Base-by-base conservation (phyloP, 2,329 filamentous ascomycete species). In the Colletotrichum scovillei region DNA sequence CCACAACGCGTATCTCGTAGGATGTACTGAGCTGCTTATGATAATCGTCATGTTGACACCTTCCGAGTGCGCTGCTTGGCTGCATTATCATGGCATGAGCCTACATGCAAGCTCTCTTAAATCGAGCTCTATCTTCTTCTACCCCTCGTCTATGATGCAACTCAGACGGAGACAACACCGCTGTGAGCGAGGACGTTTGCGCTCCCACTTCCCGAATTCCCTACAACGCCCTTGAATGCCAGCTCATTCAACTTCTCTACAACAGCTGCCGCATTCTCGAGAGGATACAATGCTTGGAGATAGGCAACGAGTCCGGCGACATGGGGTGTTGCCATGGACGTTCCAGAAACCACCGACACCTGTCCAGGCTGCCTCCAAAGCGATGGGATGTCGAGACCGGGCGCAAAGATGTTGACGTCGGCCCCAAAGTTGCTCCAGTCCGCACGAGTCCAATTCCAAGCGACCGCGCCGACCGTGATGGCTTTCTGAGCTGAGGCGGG, bases 331-430 rank as follows among this genome's bases (percentile, higher is more conserved):
- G 77, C 75, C 65, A 73, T 69, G 0, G 77, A 78, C 0, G 77
- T 78, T 1, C 77, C 76, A 5, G 67, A 63, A 14, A 22, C 26
- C 9, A 22, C 22, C 9, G 16, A 49, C 7, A 22, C 42, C 42
- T 49, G 19, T 19, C 19, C 9, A 9, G 49, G 35, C 11, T 55
- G 6, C 60, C 83, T 84, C 82, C 83, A 89, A 1, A 89, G 79
- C 53, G 84, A 87, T 11, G 85, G 77, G 56, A 89, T 80, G 59
- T 76, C 74, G 1, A 82, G 80, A 11, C 88, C 88, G 1, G 88
- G 86, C 0, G 87, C 88, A 58, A 87, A 87, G 73, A 90, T 78
- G 75, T 90, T 86, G 55, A 90, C 81, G 8, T 76, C 30, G 1
- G 70, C 7, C 26, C 7, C 24, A 12, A 42, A 49, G 59, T 22